phyloP scores from a whole-genome alignment of 208 protist genomes.

The Leishmania tarentolae region DNA sequence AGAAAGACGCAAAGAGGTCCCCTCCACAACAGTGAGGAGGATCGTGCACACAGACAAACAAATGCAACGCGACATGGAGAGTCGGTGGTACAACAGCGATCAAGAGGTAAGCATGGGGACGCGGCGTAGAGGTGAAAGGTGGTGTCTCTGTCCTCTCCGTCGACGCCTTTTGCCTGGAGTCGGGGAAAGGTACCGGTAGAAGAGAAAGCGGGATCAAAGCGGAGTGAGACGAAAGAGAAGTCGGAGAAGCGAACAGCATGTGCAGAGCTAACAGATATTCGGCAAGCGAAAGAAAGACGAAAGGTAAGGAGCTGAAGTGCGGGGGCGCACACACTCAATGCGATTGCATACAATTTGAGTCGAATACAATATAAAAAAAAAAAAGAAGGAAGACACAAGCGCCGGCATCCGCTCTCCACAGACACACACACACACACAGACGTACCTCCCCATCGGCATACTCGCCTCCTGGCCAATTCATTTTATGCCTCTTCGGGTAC shows the following conservation, averaged over 20 bases:
- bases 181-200: background rate
- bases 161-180: too few species aligned
- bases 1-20: background rate
- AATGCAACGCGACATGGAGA: too few species aligned
- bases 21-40: background rate
- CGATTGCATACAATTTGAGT: background rate
- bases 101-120: background rate
- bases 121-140: background rate
- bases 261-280: background rate
- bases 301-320: background rate
- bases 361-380: background rate
- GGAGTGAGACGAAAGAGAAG: background rate
- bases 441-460: background rate
- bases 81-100: background rate
- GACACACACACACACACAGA: too few species aligned
- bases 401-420: background rate
- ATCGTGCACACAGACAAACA: background rate
- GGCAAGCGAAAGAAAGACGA: background rate
- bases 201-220: background rate
- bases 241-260: background rate
- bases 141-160: background rate
- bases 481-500: background rate
- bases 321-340: background rate
- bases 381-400: background rate
- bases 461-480: background rate